phyloP scores from a whole-genome alignment of 176 grass and related monocot species.

The Pharus latifolius region DNA sequence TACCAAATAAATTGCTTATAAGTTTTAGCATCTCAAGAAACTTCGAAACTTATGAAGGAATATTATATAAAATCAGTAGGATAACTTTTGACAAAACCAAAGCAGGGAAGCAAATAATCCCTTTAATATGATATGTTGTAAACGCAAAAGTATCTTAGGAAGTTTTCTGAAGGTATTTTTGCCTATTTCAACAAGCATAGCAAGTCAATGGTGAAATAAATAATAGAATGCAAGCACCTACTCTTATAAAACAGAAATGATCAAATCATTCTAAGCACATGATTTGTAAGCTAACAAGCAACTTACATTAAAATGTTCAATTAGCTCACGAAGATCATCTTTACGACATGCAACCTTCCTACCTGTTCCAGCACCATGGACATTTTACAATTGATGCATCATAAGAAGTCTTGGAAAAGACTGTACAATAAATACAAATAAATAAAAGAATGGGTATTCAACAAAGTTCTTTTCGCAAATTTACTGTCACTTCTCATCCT shows the following conservation, averaged over 20 bases:
- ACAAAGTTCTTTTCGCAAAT: not conserved
- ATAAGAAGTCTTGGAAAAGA: not conserved
- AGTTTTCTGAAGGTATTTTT: not conserved
- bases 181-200: not conserved
- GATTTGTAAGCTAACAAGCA: constrained; percentile 7
- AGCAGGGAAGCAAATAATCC: not conserved
- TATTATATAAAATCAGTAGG: too few species aligned
- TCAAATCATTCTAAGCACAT: not conserved
- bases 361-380: constrained; percentile 24
- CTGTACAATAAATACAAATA: not conserved
- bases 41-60: too few species aligned
- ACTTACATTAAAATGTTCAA: constrained; percentile 95
- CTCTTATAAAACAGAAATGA: not conserved
- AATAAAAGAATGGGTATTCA: not conserved
- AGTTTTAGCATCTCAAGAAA: too few species aligned
- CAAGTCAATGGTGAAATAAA: not conserved
- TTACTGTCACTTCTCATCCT: not conserved
- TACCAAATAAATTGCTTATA: not conserved
- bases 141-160: not conserved
- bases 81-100: not conserved
- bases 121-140: not conserved
- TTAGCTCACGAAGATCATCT: constrained; percentile 69
- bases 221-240: not conserved
- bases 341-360: constrained; percentile 76
- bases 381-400: constrained; percentile 10